Conservation (phyloP, 2,329 filamentous ascomycete species). For the Alternaria panax region DNA sequence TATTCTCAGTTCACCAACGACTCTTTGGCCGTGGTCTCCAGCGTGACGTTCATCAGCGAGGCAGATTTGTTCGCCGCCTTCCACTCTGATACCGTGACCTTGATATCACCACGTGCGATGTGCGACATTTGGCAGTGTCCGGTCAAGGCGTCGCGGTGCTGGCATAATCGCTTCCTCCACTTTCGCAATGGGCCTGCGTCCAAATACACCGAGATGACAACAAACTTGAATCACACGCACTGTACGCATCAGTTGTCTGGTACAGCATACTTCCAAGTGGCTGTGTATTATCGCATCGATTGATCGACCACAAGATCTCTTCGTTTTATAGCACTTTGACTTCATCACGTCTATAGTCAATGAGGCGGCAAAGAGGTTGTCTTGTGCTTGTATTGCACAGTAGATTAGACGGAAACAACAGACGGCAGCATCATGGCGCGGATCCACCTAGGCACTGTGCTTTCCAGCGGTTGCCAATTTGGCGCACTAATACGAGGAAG, state of each 20-base stretch:
- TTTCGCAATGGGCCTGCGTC: neutral
- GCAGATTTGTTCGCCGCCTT: neutral
- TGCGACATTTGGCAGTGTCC: neutral
- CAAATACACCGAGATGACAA: neutral
- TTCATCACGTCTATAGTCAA: neutral
- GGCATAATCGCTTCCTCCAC: neutral
- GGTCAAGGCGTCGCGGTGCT: neutral
- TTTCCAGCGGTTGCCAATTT: neutral
- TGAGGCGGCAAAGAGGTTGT: neutral
- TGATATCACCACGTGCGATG: neutral
- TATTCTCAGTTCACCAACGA: neutral
- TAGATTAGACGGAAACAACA: neutral
- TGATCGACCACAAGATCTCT: neutral
- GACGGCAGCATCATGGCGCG: neutral
- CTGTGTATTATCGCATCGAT: neutral
- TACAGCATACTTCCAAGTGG: neutral
- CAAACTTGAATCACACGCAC: neutral
- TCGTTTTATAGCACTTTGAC: neutral
- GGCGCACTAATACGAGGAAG: neutral
- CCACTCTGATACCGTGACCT: neutral
- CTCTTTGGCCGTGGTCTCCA: neutral
- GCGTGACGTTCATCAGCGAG: neutral
- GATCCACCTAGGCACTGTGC: neutral
- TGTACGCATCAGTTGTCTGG: neutral
- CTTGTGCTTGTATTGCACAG: neutral